Percentiles rank a stretch among this genome's conserved stretches.
phyloP scores from a whole-genome alignment of 768 basidiomycete genomes.

The Inosperma sp. region DNA sequence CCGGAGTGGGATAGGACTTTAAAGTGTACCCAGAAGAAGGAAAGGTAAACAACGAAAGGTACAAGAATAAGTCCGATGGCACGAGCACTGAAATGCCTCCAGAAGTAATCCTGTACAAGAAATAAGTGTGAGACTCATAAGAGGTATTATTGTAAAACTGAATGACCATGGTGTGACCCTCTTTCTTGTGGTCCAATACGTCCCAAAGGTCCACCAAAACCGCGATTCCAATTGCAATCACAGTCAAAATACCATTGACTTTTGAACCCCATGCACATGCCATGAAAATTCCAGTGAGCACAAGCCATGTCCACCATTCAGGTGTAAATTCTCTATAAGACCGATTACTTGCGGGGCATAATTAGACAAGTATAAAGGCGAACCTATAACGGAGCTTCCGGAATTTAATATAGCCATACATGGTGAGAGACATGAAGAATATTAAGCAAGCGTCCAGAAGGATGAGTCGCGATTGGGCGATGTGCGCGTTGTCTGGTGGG shows the following conservation, averaged over 20 bases:
- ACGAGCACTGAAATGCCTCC: slow-evolving; percentile 83
- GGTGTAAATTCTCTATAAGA: slow-evolving; percentile 70
- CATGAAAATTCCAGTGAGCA: slow-evolving; percentile 87
- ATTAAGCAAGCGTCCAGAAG: slow-evolving; percentile 91
- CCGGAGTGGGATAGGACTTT: slow-evolving; percentile 83
- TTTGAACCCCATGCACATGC: slow-evolving; percentile 97
- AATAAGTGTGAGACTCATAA: neutral
- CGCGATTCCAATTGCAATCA: slow-evolving; percentile 82
- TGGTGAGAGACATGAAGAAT: slow-evolving; percentile 92
- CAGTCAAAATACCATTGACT: slow-evolving; percentile 94
- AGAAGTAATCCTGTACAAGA: slow-evolving; percentile 70
- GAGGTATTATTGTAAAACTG: slow-evolving; percentile 11
- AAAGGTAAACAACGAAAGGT: slow-evolving; percentile 88
- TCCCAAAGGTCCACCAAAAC: slow-evolving; percentile 95
- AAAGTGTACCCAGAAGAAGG: slow-evolving; percentile 96
- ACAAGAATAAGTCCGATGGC: slow-evolving; percentile 79
- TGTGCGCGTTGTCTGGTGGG: slow-evolving; percentile 85
- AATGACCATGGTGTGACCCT: slow-evolving; percentile 72
- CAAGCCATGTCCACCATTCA: slow-evolving; percentile 94
- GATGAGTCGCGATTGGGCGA: slow-evolving; percentile 95
- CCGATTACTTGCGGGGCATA: slow-evolving; percentile 7
- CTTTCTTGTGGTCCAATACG: slow-evolving; percentile 78
- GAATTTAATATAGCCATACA: slow-evolving; percentile 92
- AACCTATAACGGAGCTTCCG: slow-evolving; percentile 88
- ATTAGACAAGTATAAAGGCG: slow-evolving; percentile 19